Evolutionary conservation across 805 yeast species (phyloP).

Genomic region (Peterozyma xylosa): DNA sequence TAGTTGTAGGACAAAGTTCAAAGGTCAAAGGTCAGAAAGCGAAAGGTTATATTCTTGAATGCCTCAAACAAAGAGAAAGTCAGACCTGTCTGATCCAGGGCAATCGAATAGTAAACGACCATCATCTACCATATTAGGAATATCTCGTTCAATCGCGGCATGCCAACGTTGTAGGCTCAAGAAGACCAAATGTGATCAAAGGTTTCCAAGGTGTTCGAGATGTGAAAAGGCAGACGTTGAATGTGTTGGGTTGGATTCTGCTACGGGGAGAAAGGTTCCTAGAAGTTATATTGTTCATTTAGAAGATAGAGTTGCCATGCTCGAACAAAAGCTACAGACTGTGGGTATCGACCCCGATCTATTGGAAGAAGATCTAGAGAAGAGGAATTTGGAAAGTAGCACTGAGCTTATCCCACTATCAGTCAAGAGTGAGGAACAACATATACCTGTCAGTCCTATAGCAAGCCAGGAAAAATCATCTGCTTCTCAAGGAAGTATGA

Average conservation of each 20-base stretch:
- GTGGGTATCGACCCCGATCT: constrained; percentile 31
- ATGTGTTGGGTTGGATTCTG: constrained; percentile 81
- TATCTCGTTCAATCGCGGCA: constrained; percentile 68
- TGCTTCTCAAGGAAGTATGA: constrained; percentile 6
- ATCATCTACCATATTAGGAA: constrained; percentile 24
- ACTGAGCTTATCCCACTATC: not conserved
- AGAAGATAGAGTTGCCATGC: constrained; percentile 53
- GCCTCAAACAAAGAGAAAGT: not conserved
- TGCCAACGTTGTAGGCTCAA: constrained; percentile 75
- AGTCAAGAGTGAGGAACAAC: not conserved
- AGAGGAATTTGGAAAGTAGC: not conserved
- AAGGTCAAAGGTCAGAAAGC: too few species aligned
- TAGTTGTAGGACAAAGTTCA: too few species aligned
- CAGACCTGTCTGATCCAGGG: not conserved
- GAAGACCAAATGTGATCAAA: constrained; percentile 61
- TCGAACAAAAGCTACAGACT: constrained; percentile 42
- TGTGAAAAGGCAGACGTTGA: constrained; percentile 60
- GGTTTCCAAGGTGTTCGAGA: constrained; percentile 57
- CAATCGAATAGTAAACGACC: constrained; percentile 7
- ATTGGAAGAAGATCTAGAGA: not conserved
- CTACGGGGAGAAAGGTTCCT: constrained; percentile 82
- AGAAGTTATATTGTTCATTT: constrained; percentile 68
- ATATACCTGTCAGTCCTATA: too few species aligned
- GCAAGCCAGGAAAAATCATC: not conserved
- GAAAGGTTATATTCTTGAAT: not conserved